A percentile compares a stretch with the other conserved stretches of the same genome.
Conservation (phyloP, 805 yeast species). For the Schizosaccharomyces lindneri region DNA sequence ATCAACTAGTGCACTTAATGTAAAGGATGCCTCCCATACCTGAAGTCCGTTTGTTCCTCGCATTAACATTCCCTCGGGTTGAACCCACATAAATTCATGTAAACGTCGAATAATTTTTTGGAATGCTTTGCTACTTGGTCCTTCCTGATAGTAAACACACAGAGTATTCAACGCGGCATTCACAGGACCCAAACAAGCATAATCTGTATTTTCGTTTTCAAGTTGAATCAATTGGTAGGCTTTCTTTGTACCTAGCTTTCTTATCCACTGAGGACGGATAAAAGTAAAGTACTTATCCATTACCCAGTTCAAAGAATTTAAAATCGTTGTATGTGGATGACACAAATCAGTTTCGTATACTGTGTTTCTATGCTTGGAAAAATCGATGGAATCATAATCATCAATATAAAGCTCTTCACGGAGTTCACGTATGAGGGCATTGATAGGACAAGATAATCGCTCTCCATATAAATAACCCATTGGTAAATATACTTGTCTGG, state of each 20-base stretch:
- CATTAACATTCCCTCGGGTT: slow-evolving; percentile 73
- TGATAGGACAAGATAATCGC: slow-evolving; percentile 20
- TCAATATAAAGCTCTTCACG: slow-evolving; percentile 52
- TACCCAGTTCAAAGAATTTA: slow-evolving; percentile 35
- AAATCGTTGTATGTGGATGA: slow-evolving; percentile 60
- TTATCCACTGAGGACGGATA: slow-evolving; percentile 54
- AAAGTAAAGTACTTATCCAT: slow-evolving; percentile 43
- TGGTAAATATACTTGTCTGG: slow-evolving; percentile 73
- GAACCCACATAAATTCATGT: slow-evolving; percentile 57
- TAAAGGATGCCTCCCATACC: slow-evolving; percentile 89
- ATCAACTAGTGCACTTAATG: slow-evolving; percentile 53
- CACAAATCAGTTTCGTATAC: slow-evolving; percentile 84
- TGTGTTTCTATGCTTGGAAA: slow-evolving; percentile 44
- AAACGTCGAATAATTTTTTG: slow-evolving; percentile 29
- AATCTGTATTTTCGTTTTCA: slow-evolving; percentile 56
- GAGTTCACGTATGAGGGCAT: slow-evolving; percentile 38
- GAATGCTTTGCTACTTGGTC: slow-evolving; percentile 38
- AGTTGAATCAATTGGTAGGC: slow-evolving; percentile 43
- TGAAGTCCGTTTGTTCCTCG: slow-evolving; percentile 97
- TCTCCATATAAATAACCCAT: slow-evolving; percentile 54
- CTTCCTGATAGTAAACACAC: slow-evolving; percentile 46
- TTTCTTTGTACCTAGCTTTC: slow-evolving; percentile 23
- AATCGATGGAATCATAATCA: slow-evolving; percentile 44
- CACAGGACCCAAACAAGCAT: slow-evolving; percentile 80
- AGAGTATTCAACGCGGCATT: slow-evolving; percentile 64